Base-by-base conservation (phyloP, 2,329 filamentous ascomycete genomes). In the Trichoderma semiorbis region DNA sequence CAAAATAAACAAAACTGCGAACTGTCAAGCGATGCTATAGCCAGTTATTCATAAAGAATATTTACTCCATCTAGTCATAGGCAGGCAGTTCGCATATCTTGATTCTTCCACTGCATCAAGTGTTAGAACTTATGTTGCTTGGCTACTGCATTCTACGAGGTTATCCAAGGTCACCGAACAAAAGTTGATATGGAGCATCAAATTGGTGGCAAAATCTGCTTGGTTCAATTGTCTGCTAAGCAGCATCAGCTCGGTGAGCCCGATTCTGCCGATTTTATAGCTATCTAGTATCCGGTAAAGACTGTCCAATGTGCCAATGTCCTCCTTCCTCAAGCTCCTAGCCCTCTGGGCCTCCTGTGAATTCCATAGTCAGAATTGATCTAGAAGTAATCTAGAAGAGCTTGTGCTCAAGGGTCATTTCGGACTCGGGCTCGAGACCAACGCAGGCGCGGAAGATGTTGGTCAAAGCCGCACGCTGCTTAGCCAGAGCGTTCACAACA, bases 351-450 rank as follows among this genome's bases (percentile, higher is more conserved):
- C 28, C 24, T 63, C 32, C 47, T 53, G 28, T 58, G 24, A 24
- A 43, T 28, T 30, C 47, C 3, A 47, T 3, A 18, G 53, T 50
- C 47, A 12, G n/a, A 24, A 53, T 14, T 53, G 47, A 53, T 53
- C 55, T 18, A 11, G 21, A n/a, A 6, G 8, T 18, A 11, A 34
- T 72, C 82, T 88, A 93, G 81, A 98, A 95, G 75, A 98, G 89
- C 90, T 98, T 99, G 87, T 98, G 95, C 89, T 99, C 96, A 68
- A 98, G 89, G 53, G 95, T 98, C 96, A 99, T 99, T 82, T 99
- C 96, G 72, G 92, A 96, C 89, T 99, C 96, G 18, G 96, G 96
- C 88, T 98, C 93, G 73, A 99, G 89, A 75, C 96, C 96, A 78
- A 99, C 92, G 79, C 95, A 98, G 75, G 96, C 96, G 79, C 95